Conservation (phyloP, 1,139 yeast genomes). For the Suhomyces yuchorum region DNA sequence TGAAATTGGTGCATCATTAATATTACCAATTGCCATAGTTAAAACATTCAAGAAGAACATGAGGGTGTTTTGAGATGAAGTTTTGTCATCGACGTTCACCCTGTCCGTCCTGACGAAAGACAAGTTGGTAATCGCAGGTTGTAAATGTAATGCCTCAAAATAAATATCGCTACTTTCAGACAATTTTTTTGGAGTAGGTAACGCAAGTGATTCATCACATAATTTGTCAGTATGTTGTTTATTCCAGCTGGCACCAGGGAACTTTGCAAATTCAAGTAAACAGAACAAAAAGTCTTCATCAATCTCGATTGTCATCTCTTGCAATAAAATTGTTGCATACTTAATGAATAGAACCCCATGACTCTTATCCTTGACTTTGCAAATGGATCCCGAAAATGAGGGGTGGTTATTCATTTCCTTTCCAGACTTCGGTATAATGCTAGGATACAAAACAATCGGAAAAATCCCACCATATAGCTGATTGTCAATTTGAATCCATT, state of each 20-base stretch:
- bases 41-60: conserved; percentile 80
- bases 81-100: conserved; percentile 58
- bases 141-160: conserved; percentile 89
- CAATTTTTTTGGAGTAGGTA: conserved; percentile 73
- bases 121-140: conserved; percentile 84
- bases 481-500: conserved; percentile 95
- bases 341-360: conserved; percentile 91
- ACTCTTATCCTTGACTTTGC: conserved; percentile 81
- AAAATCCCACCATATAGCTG: conserved; percentile 85
- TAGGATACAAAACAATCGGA: conserved; percentile 91
- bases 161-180: conserved; percentile 73
- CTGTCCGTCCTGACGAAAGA: conserved; percentile 93
- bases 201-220: conserved; percentile 61
- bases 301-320: conserved; percentile 87
- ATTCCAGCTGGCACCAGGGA: conserved; percentile 74
- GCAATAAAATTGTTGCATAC: conserved; percentile 85
- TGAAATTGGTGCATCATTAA: conserved; percentile 94
- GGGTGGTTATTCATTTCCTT: conserved; percentile 90
- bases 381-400: conserved; percentile 79
- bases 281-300: conserved; percentile 94
- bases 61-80: conserved; percentile 63
- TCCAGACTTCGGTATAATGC: conserved; percentile 82
- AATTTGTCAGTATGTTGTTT: conserved; percentile 49
- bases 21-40: conserved; percentile 96
- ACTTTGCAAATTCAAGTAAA: conserved; percentile 71